Evolutionary conservation across 257 asterid species (phyloP), one percentile per base, ranked within the genome.

Genomic region (Ligustrum vulgare): DNA sequence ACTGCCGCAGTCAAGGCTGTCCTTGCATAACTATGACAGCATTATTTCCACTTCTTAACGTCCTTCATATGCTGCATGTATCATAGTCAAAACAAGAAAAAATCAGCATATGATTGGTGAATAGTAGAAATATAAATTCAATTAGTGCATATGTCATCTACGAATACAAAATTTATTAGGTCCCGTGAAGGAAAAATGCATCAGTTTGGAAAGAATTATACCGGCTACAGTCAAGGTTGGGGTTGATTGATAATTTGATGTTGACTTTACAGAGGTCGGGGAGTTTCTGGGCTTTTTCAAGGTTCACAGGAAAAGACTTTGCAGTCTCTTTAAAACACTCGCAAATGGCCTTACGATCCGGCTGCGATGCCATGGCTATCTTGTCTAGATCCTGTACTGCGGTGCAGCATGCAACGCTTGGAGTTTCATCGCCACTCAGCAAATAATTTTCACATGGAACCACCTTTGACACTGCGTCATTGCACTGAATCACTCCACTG

Each of bases 371-470:
- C 43, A 71, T 15, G 1, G 85, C 83, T 43, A 51, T 37, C 39
- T 72, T 72, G 49, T 70, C 83, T 16, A 84, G 73, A 18, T 73
- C 43, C 80, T 77, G 85, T 31, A 72, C 80, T 15, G 77, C 68
- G 2, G 22, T 35, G 77, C 87, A 80, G 78, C 87, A 83, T 0
- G 51, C 67, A 4, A 23, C 81, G 72, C 75, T 85, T 28, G 89
- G 87, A 43, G 60, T 34, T 4, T 11, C 1, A 1, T 34, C 80
- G 18, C 89, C 85, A 64, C 80, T 71, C 31, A 85, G 58, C 77
- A 85, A 10, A 83, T 39, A 85, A 0, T 78, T 43, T 60, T 80
- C 79, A 72, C 89, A 85, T 1, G 89, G 87, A 18, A 85, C 72
- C 69, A 85, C 33, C 69, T 73, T 65, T 0, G 81, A 16, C 1